These are phyloP conservation scores for Penicillium longicatenatum DNA, from an alignment of 495 filamentous ascomycete species.

Conservation along the genomic window DNA sequence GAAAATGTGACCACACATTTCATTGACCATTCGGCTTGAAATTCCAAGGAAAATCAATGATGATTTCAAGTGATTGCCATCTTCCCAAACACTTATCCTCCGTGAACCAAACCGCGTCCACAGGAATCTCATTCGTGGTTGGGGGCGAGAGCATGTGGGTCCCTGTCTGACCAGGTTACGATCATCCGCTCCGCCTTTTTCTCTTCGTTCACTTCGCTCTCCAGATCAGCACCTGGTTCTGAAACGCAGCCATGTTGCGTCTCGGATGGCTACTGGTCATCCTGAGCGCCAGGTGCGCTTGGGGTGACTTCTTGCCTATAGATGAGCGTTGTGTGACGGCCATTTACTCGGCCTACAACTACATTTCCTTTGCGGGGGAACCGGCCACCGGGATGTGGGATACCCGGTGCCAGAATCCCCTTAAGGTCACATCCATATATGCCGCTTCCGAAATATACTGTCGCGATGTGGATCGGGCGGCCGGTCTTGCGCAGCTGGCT, in stretches of 20 bases:
- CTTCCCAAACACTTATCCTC: too few species aligned
- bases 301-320: constrained; percentile 18
- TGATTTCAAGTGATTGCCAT: too few species aligned
- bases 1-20: not conserved
- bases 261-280: constrained; percentile 20
- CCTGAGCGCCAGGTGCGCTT: constrained; percentile 6
- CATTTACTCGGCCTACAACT: constrained; percentile 38
- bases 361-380: constrained; percentile 37
- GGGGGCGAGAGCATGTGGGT: not conserved
- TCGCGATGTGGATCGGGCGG: constrained; percentile 22
- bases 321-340: constrained; percentile 43
- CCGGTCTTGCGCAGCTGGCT: constrained; percentile 31
- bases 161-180: not conserved
- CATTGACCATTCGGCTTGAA: not conserved
- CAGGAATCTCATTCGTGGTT: not conserved
- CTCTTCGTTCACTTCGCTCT: constrained; percentile 11
- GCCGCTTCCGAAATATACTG: constrained; percentile 41
- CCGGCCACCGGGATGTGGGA: constrained; percentile 29
- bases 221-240: not conserved
- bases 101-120: not conserved
- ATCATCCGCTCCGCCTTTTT: constrained; percentile 19
- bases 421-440: constrained; percentile 43
- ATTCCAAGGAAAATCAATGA: not conserved
- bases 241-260: constrained; percentile 11
- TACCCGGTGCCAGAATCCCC: constrained; percentile 36